A percentile compares a stretch with the other conserved stretches of the same genome.
These are phyloP conservation scores for Fennellomyces sp. DNA, from an alignment of 371 early-diverging fungal species.

Conservation along the genomic window DNA sequence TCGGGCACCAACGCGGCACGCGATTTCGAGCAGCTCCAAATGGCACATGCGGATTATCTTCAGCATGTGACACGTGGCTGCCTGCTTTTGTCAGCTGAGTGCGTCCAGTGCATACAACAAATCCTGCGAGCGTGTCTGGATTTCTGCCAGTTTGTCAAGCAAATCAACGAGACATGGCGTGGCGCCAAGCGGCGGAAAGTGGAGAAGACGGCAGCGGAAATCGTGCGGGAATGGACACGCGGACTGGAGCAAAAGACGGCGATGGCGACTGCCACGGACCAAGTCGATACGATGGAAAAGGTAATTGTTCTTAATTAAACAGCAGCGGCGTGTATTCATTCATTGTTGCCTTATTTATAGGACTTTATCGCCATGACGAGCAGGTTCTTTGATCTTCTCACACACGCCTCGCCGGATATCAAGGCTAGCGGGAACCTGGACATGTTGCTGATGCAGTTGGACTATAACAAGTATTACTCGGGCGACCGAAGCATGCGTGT, in stretches of 20 bases:
- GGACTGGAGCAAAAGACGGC: background rate
- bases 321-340: slow-evolving; percentile 11
- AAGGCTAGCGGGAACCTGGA: slow-evolving; percentile 57
- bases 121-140: slow-evolving; percentile 40
- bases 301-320: too few relatives aligned
- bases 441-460: slow-evolving; percentile 65
- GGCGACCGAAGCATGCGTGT: slow-evolving; percentile 4
- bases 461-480: slow-evolving; percentile 63
- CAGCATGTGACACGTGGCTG: slow-evolving; percentile 53
- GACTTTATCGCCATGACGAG: slow-evolving; percentile 53
- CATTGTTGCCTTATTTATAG: slow-evolving; percentile 23
- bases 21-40: slow-evolving; percentile 63
- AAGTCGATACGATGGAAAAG: slow-evolving; percentile 20
- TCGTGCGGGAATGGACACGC: slow-evolving; percentile 42
- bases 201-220: slow-evolving; percentile 39
- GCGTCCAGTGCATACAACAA: slow-evolving; percentile 31
- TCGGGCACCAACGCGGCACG: slow-evolving; percentile 5
- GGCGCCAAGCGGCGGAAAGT: slow-evolving; percentile 24
- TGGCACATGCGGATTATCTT: slow-evolving; percentile 53
- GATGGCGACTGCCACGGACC: slow-evolving; percentile 7
- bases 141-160: slow-evolving; percentile 43
- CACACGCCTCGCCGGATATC: slow-evolving; percentile 37
- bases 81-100: slow-evolving; percentile 42
- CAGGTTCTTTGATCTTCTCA: slow-evolving; percentile 51
- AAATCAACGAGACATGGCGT: slow-evolving; percentile 33